These are phyloP conservation scores for Kodamaea arcana DNA, from an alignment of 1,139 yeast genomes.

Conservation along the genomic window DNA sequence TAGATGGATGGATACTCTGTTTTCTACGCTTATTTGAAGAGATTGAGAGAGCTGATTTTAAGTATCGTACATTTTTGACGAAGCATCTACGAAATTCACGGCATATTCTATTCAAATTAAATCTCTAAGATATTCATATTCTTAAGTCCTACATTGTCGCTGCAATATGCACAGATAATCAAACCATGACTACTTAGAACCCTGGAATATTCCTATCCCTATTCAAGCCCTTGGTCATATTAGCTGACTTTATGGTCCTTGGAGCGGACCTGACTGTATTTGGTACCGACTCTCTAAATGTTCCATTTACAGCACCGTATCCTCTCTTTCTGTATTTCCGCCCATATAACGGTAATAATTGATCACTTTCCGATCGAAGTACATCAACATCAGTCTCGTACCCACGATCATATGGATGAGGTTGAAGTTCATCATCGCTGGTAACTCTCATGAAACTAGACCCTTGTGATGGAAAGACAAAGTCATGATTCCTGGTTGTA, in stretches of 20 bases:
- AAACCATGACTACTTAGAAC: too few relatives aligned
- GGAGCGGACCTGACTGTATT: constrained; percentile 13
- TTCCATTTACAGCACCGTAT: constrained; percentile 11
- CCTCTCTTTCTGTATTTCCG: constrained; percentile 14
- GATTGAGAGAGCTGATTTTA: too few relatives aligned
- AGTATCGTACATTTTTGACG: too few relatives aligned
- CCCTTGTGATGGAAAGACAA: constrained; percentile 19
- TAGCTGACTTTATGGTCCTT: constrained; percentile 21
- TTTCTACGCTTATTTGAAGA: too few relatives aligned
- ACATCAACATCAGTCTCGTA: constrained; percentile 46
- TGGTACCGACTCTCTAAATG: not conserved
- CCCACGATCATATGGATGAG: constrained; percentile 30
- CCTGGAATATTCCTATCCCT: constrained; percentile 36
- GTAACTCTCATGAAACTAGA: constrained; percentile 40
- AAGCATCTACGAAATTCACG: too few relatives aligned
- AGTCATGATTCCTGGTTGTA: constrained; percentile 8
- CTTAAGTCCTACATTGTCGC: too few relatives aligned
- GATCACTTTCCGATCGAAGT: constrained; percentile 29
- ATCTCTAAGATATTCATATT: too few relatives aligned
- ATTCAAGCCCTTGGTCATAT: constrained; percentile 22
- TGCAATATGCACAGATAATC: too few relatives aligned
- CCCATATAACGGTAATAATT: constrained; percentile 25
- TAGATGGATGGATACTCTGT: too few relatives aligned
- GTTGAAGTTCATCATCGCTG: constrained; percentile 25
- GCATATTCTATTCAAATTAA: too few relatives aligned